These are phyloP conservation scores for Grigorovia humatica DNA, from an alignment of 805 yeast genomes.

Conservation along the genomic window DNA sequence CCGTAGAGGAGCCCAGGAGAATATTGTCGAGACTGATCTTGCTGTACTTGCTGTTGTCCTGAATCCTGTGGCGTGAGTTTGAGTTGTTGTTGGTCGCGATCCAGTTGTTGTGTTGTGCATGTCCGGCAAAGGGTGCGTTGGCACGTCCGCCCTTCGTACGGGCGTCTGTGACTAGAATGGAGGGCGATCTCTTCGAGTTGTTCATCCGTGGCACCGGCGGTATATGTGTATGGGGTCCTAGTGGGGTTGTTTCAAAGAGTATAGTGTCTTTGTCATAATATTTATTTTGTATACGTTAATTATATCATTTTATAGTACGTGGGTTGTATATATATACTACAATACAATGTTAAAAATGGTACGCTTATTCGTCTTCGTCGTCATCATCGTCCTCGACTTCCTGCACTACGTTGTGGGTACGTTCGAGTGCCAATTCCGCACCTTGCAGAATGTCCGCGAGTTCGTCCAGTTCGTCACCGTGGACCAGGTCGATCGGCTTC, in stretches of 20 bases:
- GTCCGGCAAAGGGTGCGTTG: slow-evolving; percentile 72
- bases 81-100: slow-evolving; percentile 7
- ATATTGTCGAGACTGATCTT: slow-evolving; percentile 75
- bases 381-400: slow-evolving; percentile 30
- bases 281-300: neutral
- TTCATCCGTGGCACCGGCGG: neutral
- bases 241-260: no score
- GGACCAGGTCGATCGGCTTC: slow-evolving; percentile 65
- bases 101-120: slow-evolving; percentile 26
- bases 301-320: neutral
- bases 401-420: slow-evolving; percentile 27
- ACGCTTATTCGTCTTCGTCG: slow-evolving; percentile 11
- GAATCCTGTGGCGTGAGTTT: slow-evolving; percentile 2
- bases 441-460: slow-evolving; percentile 59
- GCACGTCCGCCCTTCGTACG: slow-evolving; percentile 45
- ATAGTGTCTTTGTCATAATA: no score
- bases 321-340: neutral
- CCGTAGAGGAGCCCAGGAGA: slow-evolving; percentile 69
- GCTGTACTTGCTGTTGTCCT: slow-evolving; percentile 24
- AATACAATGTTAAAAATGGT: neutral
- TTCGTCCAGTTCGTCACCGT: slow-evolving; percentile 41
- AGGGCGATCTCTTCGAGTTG: slow-evolving; percentile 74
- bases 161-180: slow-evolving; percentile 85
- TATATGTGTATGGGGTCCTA: no score
- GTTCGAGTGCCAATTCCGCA: slow-evolving; percentile 63